A percentile compares a stretch with the other conserved stretches of the same genome.
phyloP scores from a whole-genome alignment of 1,284 basidiomycete species.

The Tilletiopsis washingtonensis region DNA sequence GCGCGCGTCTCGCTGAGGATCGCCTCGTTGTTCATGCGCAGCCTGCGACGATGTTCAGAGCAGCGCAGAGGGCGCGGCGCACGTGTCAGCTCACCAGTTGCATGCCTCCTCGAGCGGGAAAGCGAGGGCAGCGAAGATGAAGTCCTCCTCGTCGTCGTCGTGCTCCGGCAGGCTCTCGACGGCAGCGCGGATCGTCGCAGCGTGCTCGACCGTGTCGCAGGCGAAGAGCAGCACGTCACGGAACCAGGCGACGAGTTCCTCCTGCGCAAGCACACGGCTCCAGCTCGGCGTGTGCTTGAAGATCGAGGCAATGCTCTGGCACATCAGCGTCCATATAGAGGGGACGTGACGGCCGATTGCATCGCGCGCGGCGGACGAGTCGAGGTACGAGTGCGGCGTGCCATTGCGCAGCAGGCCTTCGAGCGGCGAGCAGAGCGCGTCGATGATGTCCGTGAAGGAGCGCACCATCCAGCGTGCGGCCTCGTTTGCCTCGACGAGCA shows the following conservation, averaged over 20 bases:
- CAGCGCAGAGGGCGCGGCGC: no score
- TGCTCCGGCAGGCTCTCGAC: no score
- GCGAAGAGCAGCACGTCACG: conserved; percentile 42
- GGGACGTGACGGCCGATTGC: conserved; percentile 21
- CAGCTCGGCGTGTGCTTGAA: conserved; percentile 38
- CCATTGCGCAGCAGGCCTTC: conserved; percentile 38
- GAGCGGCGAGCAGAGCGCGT: conserved; percentile 36
- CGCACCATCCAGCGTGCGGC: conserved; percentile 36
- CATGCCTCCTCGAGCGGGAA: conserved; percentile 33
- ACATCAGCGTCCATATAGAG: conserved; percentile 36
- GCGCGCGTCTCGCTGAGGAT: conserved; percentile 36
- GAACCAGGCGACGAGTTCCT: conserved; percentile 39
- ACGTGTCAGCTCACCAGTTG: no score
- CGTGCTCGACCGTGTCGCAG: conserved; percentile 37
- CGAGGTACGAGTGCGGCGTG: conserved; percentile 27
- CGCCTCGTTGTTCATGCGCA: conserved; percentile 45
- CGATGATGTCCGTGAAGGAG: conserved; percentile 39
- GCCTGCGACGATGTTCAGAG: no score
- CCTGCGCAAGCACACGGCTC: conserved; percentile 21
- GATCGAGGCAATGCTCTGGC: conserved; percentile 32
- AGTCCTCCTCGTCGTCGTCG: conserved; percentile 11
- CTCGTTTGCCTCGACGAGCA: conserved; percentile 29
- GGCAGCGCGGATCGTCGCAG: conserved; percentile 23
- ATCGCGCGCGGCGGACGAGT: conserved; percentile 12
- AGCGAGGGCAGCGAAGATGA: conserved; percentile 24